These are phyloP conservation scores for Phialophora macrospora DNA, from an alignment of 2,329 filamentous ascomycete species.

Conservation along the genomic window DNA sequence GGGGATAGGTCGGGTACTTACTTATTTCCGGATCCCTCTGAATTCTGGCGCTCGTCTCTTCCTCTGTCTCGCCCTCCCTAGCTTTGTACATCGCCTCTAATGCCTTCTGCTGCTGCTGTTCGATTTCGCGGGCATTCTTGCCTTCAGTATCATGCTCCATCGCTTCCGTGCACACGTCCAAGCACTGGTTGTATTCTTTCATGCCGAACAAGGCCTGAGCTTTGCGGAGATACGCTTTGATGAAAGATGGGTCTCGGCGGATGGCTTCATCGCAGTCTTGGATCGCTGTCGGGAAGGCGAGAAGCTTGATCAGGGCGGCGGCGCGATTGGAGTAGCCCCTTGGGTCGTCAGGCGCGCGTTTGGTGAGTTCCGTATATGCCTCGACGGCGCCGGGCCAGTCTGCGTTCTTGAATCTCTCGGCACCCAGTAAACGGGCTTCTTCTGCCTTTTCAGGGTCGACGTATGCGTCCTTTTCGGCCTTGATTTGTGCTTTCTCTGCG, in stretches of 20 bases:
- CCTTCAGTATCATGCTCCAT: constrained; percentile 74
- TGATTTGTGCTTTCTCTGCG: constrained; percentile 84
- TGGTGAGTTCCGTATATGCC: constrained; percentile 94
- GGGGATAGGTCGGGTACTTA: constrained; percentile 22
- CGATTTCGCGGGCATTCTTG: constrained; percentile 88
- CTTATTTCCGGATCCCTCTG: constrained; percentile 90
- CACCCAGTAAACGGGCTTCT: constrained; percentile 90
- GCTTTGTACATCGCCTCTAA: constrained; percentile 86
- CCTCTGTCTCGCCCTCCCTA: constrained; percentile 92
- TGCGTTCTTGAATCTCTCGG: constrained; percentile 94
- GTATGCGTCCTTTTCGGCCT: constrained; percentile 76
- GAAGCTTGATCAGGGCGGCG: constrained; percentile 93
- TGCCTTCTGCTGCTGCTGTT: constrained; percentile 92
- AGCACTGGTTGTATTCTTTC: constrained; percentile 95
- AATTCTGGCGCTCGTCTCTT: constrained; percentile 90
- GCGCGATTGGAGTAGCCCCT: constrained; percentile 97
- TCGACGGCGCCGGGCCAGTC: constrained; percentile 96
- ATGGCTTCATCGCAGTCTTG: constrained; percentile 91
- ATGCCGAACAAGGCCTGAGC: constrained; percentile 94
- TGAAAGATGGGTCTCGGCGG: constrained; percentile 87
- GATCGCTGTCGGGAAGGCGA: constrained; percentile 91
- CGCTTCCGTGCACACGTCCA: constrained; percentile 87
- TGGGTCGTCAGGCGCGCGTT: constrained; percentile 89
- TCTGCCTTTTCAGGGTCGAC: constrained; percentile 91
- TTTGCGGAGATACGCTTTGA: constrained; percentile 95